phyloP scores from a whole-genome alignment of 352 stramenopile genomes.

The Halophytophthora polymorphica region DNA sequence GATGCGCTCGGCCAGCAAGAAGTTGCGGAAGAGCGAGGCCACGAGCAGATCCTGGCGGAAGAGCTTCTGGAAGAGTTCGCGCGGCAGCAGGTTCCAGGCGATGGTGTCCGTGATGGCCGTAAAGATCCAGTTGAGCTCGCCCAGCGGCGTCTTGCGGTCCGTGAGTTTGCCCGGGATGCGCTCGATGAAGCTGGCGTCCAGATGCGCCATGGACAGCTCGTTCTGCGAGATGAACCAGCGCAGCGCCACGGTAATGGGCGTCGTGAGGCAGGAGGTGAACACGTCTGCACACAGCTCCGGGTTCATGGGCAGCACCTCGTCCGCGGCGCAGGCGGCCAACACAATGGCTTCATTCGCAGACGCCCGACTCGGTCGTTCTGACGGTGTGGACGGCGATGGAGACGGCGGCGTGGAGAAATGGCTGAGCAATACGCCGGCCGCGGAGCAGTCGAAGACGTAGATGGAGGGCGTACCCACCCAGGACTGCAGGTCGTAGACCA shows the following conservation, averaged over 20 bases:
- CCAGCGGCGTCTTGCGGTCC: slow-evolving; percentile 92
- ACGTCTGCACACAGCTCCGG: slow-evolving; percentile 97
- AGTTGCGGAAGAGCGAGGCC: slow-evolving; percentile 98
- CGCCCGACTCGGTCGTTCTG: slow-evolving; percentile 22
- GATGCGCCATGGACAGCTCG: slow-evolving; percentile 83
- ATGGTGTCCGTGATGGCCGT: slow-evolving; percentile 99
- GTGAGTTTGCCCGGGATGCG: slow-evolving; percentile 91
- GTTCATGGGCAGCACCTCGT: slow-evolving; percentile 96
- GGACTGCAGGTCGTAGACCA: slow-evolving; percentile 94
- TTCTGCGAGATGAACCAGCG: slow-evolving; percentile 97
- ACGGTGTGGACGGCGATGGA: slow-evolving; percentile 11
- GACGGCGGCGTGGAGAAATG: slow-evolving; percentile 82
- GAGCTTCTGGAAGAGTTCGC: slow-evolving; percentile 96
- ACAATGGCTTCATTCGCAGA: slow-evolving; percentile 92
- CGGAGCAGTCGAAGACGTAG: slow-evolving; percentile 98
- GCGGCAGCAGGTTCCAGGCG: slow-evolving; percentile 98
- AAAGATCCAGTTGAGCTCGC: slow-evolving; percentile 99
- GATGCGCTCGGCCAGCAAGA: slow-evolving; percentile 97
- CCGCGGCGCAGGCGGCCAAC: slow-evolving; percentile 91
- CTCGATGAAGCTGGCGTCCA: slow-evolving; percentile 85
- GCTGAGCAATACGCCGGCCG: slow-evolving; percentile 93
- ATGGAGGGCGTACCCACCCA: slow-evolving; percentile 94
- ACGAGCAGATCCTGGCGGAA: slow-evolving; percentile 99
- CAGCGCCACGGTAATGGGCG: slow-evolving; percentile 97
- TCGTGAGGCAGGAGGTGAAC: slow-evolving; percentile 99